Base-by-base conservation (phyloP, 208 protist genomes). In the Acanthamoeba rhysodes region DNA sequence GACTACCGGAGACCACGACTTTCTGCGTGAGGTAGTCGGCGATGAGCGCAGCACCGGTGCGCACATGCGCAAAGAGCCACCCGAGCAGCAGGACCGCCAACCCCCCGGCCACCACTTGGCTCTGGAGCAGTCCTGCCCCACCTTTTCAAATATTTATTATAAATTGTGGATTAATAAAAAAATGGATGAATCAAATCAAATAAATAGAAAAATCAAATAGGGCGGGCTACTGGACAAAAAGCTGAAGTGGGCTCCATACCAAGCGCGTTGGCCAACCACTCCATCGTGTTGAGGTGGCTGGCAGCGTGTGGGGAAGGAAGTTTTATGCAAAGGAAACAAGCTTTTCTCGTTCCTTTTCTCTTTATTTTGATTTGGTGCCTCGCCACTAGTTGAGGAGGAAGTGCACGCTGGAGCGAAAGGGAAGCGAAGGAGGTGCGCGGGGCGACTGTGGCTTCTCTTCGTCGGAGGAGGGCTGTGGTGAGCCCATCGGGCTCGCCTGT, bases 81-180 rank as follows among this genome's bases (percentile, higher is more conserved):
- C 87, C 87, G 0, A 78, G n/a, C 62, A 93, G 12, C 41, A 93
- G 37, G 37, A 93, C 64, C 16, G n/a, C 87, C 57, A 93, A 34
- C 9, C 87, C 87, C 29, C 87, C 66, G 12, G 66, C 57, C 59
- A 93, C 53, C 41, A 93, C 14, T 32, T 68, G 87, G 32, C 45
- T 93, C 41, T 93, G 57, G 3, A 93, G 24, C 29, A 53, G 84
- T 50, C 53, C 53, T 22, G 12, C 53, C 2, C 53, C 53, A 18
- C 50, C 22, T 64, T 64, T 64, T 62, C 22, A 62, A 24, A 24
- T 12, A 24, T 62, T 62, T 62, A 62, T 55, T 55, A 16, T 12
- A 55, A 55, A 16, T 55, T 55, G 4, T 16, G 50, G 50, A 55
- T 55, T 16, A 16, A 16, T 55, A 12, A 55, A n/a, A n/a, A n/a